A percentile compares a stretch with the other conserved stretches of the same genome.
Evolutionary conservation across 768 basidiomycete species (phyloP).

Genomic region (Dioszegia aurantiaca): DNA sequence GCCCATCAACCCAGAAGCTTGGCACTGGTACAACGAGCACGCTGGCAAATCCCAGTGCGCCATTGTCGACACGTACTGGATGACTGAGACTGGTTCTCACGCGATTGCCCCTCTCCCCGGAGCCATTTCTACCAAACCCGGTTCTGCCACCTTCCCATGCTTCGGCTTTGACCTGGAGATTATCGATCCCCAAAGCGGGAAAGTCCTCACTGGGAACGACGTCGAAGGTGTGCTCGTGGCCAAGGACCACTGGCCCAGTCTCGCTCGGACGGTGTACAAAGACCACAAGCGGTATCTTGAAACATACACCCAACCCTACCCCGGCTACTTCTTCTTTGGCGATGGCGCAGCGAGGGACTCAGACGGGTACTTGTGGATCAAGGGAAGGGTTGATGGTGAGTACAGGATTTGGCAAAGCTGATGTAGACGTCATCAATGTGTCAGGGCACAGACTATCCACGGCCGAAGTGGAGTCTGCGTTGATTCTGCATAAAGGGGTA

Average conservation of each 20-base stretch:
- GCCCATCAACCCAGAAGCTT: slow-evolving; percentile 98
- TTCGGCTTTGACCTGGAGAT: slow-evolving; percentile 88
- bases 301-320: slow-evolving; percentile 80
- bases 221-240: slow-evolving; percentile 89
- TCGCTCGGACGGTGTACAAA: slow-evolving; percentile 85
- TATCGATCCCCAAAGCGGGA: slow-evolving; percentile 76
- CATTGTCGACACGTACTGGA: slow-evolving; percentile 83
- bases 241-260: slow-evolving; percentile 87
- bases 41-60: slow-evolving; percentile 85
- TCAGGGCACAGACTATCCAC: slow-evolving; percentile 96
- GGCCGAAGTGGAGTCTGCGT: slow-evolving; percentile 94
- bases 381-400: slow-evolving; percentile 80
- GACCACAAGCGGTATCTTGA: slow-evolving; percentile 85
- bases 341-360: slow-evolving; percentile 92
- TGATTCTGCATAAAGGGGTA: slow-evolving; percentile 90
- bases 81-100: slow-evolving; percentile 97
- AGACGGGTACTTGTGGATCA: slow-evolving; percentile 98
- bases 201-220: slow-evolving; percentile 67
- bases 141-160: slow-evolving; percentile 95
- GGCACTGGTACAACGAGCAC: slow-evolving; percentile 98
- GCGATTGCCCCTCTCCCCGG: slow-evolving; percentile 94
- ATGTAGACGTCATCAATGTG: slow-evolving; percentile 55
- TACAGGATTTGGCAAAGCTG: background rate
- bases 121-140: slow-evolving; percentile 92
- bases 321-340: slow-evolving; percentile 92